phyloP scores from a whole-genome alignment of 371 early-diverging fungal species.

The Mortierella sp. region DNA sequence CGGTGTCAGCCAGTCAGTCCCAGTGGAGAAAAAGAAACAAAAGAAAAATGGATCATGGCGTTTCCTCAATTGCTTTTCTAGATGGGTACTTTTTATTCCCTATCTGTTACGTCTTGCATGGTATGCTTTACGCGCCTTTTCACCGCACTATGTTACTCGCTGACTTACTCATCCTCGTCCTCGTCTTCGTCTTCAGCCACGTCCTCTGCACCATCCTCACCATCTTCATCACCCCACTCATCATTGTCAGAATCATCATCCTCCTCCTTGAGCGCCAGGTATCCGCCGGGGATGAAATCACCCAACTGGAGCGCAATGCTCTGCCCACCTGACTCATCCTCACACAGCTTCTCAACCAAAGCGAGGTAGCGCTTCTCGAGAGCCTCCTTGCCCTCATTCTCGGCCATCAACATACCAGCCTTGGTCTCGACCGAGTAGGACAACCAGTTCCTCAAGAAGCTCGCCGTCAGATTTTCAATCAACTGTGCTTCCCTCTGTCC shows the following conservation, averaged over 20 bases:
- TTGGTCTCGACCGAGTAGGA: background rate
- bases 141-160: background rate
- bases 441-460: constrained; percentile 41
- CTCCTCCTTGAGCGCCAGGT: constrained; percentile 3
- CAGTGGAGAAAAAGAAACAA: background rate
- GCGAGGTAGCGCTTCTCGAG: constrained; percentile 32
- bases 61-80: background rate
- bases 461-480: constrained; percentile 41
- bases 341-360: constrained; percentile 43
- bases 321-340: constrained; percentile 54
- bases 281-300: constrained; percentile 46
- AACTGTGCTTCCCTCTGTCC: constrained; percentile 48
- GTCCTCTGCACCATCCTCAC: background rate
- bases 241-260: background rate
- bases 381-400: constrained; percentile 27
- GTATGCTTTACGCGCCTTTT: background rate
- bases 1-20: background rate
- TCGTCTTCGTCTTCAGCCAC: background rate
- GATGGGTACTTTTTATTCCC: background rate
- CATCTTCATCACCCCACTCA: background rate
- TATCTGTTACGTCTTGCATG: background rate
- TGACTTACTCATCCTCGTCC: background rate
- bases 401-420: constrained; percentile 34
- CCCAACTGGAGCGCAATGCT: constrained; percentile 34
- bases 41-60: background rate